A percentile compares a stretch with the other conserved stretches of the same genome.
Conservation (phyloP, 331 rosid species). For the Spiraea crenata region DNA sequence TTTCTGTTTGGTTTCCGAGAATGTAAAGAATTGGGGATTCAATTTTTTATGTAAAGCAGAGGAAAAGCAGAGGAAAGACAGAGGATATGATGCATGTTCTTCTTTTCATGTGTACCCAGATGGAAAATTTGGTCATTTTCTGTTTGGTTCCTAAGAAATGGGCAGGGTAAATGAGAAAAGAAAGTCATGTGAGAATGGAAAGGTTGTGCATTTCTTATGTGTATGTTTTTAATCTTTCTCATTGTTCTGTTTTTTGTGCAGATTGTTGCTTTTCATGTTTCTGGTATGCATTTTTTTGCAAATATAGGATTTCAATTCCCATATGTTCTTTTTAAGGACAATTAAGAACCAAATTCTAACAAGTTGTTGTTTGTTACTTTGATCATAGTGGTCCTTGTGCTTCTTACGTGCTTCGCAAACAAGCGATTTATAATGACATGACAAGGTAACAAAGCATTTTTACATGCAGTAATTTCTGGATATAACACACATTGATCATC, state of each 20-base stretch:
- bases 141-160: conserved; percentile 7
- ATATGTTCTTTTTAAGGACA: no score
- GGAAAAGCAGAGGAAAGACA: background rate
- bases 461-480: background rate
- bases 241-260: conserved; percentile 10
- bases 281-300: conserved; percentile 12
- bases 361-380: background rate
- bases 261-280: conserved; percentile 18
- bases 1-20: background rate
- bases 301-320: no score
- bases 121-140: no score
- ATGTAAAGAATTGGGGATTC: background rate
- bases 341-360: no score
- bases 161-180: background rate
- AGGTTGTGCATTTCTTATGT: background rate
- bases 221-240: background rate
- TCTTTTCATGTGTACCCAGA: background rate
- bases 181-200: no score
- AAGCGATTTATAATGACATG: conserved; percentile 40
- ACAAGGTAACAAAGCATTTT: conserved; percentile 23
- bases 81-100: background rate
- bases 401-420: conserved; percentile 33
- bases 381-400: conserved; percentile 26
- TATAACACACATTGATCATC: background rate
- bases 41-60: background rate